Conservation (phyloP, 2,329 filamentous ascomycete species). For the Sarocladiaceae sp. region DNA sequence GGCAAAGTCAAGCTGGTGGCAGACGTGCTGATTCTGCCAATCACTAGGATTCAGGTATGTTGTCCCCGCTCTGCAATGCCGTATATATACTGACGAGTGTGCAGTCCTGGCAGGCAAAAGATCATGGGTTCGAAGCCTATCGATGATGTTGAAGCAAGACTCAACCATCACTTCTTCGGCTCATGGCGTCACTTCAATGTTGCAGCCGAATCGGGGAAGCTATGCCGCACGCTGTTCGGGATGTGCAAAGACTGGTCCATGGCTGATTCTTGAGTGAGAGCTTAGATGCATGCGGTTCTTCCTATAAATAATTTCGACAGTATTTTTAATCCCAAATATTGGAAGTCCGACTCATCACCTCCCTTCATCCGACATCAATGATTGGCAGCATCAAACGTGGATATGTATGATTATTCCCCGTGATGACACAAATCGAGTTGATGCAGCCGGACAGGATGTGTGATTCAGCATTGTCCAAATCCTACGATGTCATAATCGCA, state of each 20-base stretch:
- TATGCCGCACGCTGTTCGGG: conserved; percentile 19
- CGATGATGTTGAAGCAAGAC: conserved; percentile 16
- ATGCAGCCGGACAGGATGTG: too few species aligned
- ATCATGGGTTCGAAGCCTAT: conserved; percentile 20
- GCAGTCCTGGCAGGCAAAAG: conserved; percentile 18
- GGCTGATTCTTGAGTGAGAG: neutral
- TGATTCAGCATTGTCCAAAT: too few species aligned
- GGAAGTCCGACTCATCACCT: too few species aligned
- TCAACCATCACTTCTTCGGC: conserved; percentile 18
- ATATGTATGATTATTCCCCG: too few species aligned
- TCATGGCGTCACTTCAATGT: conserved; percentile 18
- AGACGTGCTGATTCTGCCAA: conserved; percentile 18
- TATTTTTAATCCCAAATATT: too few species aligned
- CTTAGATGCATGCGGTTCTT: neutral
- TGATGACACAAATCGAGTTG: too few species aligned
- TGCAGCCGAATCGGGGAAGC: conserved; percentile 19
- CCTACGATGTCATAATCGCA: too few species aligned
- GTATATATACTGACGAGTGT: conserved; percentile 7
- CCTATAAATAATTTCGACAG: too few species aligned
- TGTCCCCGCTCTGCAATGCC: neutral
- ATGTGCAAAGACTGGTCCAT: conserved; percentile 18
- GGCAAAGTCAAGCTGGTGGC: conserved; percentile 17
- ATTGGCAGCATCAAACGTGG: too few species aligned
- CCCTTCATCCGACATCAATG: too few species aligned
- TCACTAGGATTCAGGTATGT: conserved; percentile 20